Evolutionary conservation across 2,329 filamentous ascomycete genomes (phyloP).

Genomic region (Trichoderma gracile): DNA sequence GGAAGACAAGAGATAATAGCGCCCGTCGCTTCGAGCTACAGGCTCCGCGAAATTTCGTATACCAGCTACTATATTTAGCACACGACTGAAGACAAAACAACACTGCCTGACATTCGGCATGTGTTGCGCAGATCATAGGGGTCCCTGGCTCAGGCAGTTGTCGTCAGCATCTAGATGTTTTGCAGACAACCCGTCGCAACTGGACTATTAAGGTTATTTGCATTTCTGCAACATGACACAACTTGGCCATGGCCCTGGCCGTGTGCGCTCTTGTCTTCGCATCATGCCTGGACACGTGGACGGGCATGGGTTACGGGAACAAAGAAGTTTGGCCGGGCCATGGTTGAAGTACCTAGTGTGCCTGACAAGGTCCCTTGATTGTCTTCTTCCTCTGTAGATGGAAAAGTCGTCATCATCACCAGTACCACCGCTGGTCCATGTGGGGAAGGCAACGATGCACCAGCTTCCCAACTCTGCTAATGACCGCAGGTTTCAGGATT

Average conservation of each 20-base stretch:
- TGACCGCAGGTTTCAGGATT: slow-evolving; percentile 11
- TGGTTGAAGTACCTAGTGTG: background rate
- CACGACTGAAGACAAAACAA: background rate
- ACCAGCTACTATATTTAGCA: slow-evolving; percentile 10
- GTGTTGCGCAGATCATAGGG: slow-evolving; percentile 3
- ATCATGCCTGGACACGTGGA: background rate
- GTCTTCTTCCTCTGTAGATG: too few relatives aligned
- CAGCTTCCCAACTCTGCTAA: background rate
- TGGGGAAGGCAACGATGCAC: slow-evolving; percentile 5
- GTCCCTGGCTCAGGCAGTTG: background rate
- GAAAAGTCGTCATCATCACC: slow-evolving; percentile 14
- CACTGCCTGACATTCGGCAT: background rate
- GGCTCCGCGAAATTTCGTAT: slow-evolving; percentile 20
- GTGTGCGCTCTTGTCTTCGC: too few relatives aligned
- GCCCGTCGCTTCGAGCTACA: background rate
- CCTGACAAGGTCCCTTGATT: too few relatives aligned
- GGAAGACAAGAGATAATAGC: background rate
- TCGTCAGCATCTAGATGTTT: slow-evolving; percentile 14
- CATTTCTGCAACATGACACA: slow-evolving; percentile 6
- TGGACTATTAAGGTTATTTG: slow-evolving; percentile 17
- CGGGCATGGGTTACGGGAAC: background rate
- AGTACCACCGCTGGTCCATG: background rate
- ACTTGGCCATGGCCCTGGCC: background rate
- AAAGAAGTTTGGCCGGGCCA: background rate
- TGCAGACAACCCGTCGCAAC: background rate